phyloP scores from a whole-genome alignment of 164 flowering plant genomes.

The Nymphaea thermarum region DNA sequence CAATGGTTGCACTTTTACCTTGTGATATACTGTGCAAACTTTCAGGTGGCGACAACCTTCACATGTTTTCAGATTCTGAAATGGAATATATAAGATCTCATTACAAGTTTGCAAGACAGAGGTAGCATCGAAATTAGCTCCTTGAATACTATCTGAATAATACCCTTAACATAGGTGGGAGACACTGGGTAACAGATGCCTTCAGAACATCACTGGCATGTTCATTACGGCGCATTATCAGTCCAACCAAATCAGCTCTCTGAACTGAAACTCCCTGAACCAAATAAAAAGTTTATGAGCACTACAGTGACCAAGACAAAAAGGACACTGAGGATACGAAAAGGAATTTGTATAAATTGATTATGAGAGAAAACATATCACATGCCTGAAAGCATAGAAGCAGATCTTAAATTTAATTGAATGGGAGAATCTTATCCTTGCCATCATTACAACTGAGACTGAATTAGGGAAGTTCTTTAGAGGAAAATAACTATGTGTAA shows the following conservation, averaged over 20 bases:
- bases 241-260: conserved; percentile 82
- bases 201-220: conserved; percentile 72
- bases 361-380: background rate
- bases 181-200: conserved; percentile 58
- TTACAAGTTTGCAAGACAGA: too few species aligned
- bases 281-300: background rate
- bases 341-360: background rate
- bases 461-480: too few species aligned
- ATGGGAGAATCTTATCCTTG: too few species aligned
- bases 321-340: too few species aligned
- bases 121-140: too few species aligned
- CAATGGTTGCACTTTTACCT: conserved; percentile 36
- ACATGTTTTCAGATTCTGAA: conserved; percentile 65
- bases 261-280: conserved; percentile 58
- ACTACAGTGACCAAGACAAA: too few species aligned
- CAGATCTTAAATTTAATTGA: too few species aligned
- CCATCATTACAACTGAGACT: too few species aligned
- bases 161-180: conserved; percentile 86
- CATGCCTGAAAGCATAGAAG: too few species aligned
- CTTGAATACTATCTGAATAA: background rate
- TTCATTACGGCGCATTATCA: conserved; percentile 97
- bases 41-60: conserved; percentile 79
- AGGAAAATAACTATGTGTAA: too few species aligned
- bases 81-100: conserved; percentile 2
- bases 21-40: conserved; percentile 73